These are phyloP conservation scores for Macadamia integrifolia DNA, from an alignment of 164 flowering plant species.

Conservation along the genomic window DNA sequence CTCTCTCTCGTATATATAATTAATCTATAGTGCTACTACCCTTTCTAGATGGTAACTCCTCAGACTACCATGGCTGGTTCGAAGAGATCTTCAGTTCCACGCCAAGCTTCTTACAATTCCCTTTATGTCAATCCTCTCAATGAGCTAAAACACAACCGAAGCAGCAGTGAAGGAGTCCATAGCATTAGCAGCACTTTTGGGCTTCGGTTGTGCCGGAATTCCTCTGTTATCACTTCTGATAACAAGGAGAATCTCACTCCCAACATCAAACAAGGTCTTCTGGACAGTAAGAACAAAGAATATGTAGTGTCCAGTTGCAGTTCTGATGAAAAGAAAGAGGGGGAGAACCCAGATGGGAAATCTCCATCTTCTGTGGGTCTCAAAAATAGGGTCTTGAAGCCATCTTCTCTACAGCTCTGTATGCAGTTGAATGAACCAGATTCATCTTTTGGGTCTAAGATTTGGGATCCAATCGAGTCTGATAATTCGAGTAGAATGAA, in stretches of 20 bases:
- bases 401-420: conserved; percentile 71
- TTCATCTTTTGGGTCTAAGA: conserved; percentile 36
- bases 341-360: conserved; percentile 20
- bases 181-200: conserved; percentile 12
- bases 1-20: too few species aligned
- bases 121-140: conserved; percentile 44
- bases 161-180: conserved; percentile 33
- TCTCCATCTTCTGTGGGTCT: conserved; percentile 12
- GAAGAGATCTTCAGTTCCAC: conserved; percentile 30
- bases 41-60: too few species aligned
- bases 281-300: neutral
- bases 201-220: conserved; percentile 21
- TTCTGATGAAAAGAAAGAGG: conserved; percentile 2
- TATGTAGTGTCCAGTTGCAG: neutral
- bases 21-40: too few species aligned
- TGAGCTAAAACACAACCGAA: conserved; percentile 38
- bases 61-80: conserved; percentile 27
- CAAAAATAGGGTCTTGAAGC: conserved; percentile 32
- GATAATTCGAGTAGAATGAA: conserved; percentile 38
- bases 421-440: conserved; percentile 59
- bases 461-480: conserved; percentile 40
- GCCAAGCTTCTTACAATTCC: conserved; percentile 48
- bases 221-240: neutral
- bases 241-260: conserved; percentile 49
- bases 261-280: neutral